phyloP scores from a whole-genome alignment of 2,329 filamentous ascomycete genomes.

The Hypoxylon sp. region DNA sequence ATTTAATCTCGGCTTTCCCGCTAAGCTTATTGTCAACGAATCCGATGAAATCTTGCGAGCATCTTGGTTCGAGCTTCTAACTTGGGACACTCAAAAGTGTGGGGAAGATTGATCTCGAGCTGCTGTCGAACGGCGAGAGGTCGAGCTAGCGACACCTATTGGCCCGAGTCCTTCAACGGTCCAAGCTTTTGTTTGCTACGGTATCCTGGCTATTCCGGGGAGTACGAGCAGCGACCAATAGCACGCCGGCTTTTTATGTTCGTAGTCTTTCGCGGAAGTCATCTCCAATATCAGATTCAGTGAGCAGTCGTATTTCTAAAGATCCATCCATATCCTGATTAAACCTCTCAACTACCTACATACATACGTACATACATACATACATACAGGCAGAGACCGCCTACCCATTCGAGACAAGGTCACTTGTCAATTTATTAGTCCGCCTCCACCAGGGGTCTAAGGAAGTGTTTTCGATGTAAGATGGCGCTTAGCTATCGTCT shows the following conservation, averaged over 20 bases:
- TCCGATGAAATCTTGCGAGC: slow-evolving; percentile 15
- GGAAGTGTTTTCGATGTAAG: background rate
- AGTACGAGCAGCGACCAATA: slow-evolving; percentile 28
- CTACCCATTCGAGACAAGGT: slow-evolving; percentile 4
- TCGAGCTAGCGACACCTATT: slow-evolving; percentile 37
- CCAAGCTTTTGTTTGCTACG: slow-evolving; percentile 40
- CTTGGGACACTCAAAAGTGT: slow-evolving; percentile 28
- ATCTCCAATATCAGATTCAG: slow-evolving; percentile 32
- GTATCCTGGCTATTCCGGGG: slow-evolving; percentile 40
- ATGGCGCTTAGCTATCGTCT: slow-evolving; percentile 27
- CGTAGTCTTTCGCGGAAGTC: slow-evolving; percentile 25
- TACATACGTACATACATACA: background rate
- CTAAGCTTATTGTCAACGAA: background rate
- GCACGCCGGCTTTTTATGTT: slow-evolving; percentile 28
- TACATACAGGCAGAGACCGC: background rate
- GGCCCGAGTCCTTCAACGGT: slow-evolving; percentile 29
- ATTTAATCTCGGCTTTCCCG: background rate
- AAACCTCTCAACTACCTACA: slow-evolving; percentile 3
- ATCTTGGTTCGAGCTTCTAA: slow-evolving; percentile 39
- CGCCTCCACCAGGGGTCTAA: background rate
- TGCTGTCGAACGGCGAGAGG: slow-evolving; percentile 33
- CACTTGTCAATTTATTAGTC: slow-evolving; percentile 1
- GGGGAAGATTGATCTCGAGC: slow-evolving; percentile 38
- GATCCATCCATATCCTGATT: slow-evolving; percentile 14
- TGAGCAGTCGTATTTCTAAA: slow-evolving; percentile 23